Conservation (phyloP, 306 rosid species). For the Gastrolobium villosum region DNA sequence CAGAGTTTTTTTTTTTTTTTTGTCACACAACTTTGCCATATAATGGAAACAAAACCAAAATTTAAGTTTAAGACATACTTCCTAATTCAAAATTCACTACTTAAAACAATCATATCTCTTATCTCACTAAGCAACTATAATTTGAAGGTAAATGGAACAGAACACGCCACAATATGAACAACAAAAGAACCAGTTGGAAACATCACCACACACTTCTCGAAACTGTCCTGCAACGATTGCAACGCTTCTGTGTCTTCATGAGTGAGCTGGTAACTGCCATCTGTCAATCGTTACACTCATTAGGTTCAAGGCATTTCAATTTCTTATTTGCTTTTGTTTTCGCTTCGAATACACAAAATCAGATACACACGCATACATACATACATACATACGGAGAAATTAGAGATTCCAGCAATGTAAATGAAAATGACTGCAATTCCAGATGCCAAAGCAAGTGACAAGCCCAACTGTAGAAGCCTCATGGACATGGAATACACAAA, state of each 20-base stretch:
- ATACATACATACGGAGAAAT: slow-evolving; percentile 64
- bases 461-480: slow-evolving; percentile 58
- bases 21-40: too few species aligned
- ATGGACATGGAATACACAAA: neutral
- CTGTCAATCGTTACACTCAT: slow-evolving; percentile 50
- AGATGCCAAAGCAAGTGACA: slow-evolving; percentile 55
- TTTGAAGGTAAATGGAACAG: neutral
- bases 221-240: slow-evolving; percentile 69
- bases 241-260: slow-evolving; percentile 76
- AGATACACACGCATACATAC: slow-evolving; percentile 41
- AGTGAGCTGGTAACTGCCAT: slow-evolving; percentile 58
- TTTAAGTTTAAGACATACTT: neutral
- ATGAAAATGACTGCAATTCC: slow-evolving; percentile 62
- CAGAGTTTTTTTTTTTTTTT: too few species aligned
- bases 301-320: neutral
- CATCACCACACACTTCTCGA: slow-evolving; percentile 94
- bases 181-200: neutral
- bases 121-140: neutral
- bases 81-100: neutral
- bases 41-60: too few species aligned
- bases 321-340: neutral
- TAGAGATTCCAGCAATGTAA: slow-evolving; percentile 58
- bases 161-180: neutral
- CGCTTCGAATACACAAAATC: neutral
- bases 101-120: neutral